Evolutionary conservation across 176 grass and related monocot species (phyloP), one percentile per base, ranked within the genome.

Genomic region (Carex scoparia): DNA sequence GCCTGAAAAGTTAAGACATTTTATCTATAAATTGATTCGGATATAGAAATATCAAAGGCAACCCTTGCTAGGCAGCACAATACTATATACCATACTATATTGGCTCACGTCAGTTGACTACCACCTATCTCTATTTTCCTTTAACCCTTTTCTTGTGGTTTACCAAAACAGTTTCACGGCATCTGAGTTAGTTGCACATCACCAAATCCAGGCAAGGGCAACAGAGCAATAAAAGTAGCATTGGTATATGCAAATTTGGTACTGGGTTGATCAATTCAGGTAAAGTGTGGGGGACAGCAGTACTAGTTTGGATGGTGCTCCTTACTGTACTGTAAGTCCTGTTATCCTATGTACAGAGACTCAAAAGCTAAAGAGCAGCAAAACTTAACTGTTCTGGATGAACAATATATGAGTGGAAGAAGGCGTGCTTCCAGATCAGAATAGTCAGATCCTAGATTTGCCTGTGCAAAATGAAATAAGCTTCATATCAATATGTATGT

Each of bases 321-420:
- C 49, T 55, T 33, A 2, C 53, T 78, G 13, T 78, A 57, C 23
- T 12, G 6, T 57, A 55, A 1, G 14, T 35, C 13, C 12, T 9
- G 51, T 78, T 57, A 78, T 78, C 27, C 27, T 57, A 78, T 8
- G 13, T 78, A 78, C 13, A 78, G 19, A 57, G 10, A 23, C 27
- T 84, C 15, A 72, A 81, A 69, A 31, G 27, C 2, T 85, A 83
- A 38, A 64, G 72, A 80, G 31, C 58, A 61, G 53, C 54, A 84
- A 79, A 74, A 92, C 91, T 91, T 55, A 63, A 95, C 96, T 73
- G 87, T 95, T 95, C 96, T 94, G 55, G 94, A 81, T 79, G 94
- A 81, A 82, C 96, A 95, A 91, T 95, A 92, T 76, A 99, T 92
- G 65, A 99, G 93, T 75, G 96, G 96, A 4, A 99, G 93, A 81